Conservation (phyloP, 225 moss, liverwort and hornwort species). For the Pseudoscleropodium purum region DNA sequence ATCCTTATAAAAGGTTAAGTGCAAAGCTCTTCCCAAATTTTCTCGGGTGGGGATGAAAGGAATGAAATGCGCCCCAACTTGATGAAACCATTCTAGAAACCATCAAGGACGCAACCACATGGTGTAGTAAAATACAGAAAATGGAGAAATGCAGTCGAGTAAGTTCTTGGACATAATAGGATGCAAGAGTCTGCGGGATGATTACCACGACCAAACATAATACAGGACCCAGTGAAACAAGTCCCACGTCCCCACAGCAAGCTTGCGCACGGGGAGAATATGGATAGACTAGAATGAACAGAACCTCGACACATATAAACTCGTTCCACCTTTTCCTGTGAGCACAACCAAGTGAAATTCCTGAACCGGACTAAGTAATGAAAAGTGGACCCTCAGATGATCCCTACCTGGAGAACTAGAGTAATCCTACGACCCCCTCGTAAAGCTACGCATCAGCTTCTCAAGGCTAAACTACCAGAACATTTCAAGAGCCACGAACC, state of each 20-base stretch:
- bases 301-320: neutral
- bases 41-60: neutral
- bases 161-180: neutral
- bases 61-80: neutral
- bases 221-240: constrained; percentile 10
- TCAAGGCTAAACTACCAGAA: constrained; percentile 6
- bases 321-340: neutral
- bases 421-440: constrained; percentile 8
- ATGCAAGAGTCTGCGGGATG: constrained; percentile 7
- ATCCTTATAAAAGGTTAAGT: no score
- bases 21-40: no score
- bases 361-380: constrained; percentile 12
- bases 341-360: neutral
- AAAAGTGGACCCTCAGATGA: neutral
- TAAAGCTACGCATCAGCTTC: neutral
- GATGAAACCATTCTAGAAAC: neutral
- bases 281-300: neutral
- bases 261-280: constrained; percentile 18
- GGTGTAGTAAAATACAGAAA: neutral
- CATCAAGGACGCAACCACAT: neutral
- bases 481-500: neutral
- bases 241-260: constrained; percentile 5
- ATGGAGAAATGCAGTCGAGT: neutral
- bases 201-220: constrained; percentile 12
- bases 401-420: constrained; percentile 4